Evolutionary conservation across 1,284 basidiomycete genomes (phyloP).

Genomic region (Spongiforma sp.): DNA sequence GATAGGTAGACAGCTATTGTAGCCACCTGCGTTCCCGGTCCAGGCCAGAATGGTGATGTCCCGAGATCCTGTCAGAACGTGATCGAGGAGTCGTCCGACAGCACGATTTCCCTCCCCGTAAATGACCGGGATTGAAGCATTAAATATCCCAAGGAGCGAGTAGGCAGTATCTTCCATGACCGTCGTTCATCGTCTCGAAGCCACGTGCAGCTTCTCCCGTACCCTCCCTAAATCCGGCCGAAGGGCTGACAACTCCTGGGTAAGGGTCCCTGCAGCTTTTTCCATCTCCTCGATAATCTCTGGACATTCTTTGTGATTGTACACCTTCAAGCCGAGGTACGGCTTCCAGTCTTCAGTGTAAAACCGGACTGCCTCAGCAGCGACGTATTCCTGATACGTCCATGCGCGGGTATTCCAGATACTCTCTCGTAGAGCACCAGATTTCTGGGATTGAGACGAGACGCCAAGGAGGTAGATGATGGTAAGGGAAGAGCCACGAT

Average conservation of each 20-base stretch:
- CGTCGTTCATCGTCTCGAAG: slow-evolving; percentile 15
- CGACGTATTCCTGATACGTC: slow-evolving; percentile 21
- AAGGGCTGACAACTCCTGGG: slow-evolving; percentile 1
- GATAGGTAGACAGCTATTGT: no score
- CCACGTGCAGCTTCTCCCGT: slow-evolving; percentile 18
- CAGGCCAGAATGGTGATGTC: slow-evolving; percentile 18
- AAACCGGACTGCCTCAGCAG: slow-evolving; percentile 6
- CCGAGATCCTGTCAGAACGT: slow-evolving; percentile 12
- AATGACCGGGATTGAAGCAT: slow-evolving; percentile 5
- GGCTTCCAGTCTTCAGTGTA: slow-evolving; percentile 21
- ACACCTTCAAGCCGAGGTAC: slow-evolving; percentile 11
- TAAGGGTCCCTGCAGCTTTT: not conserved
- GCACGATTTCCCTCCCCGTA: slow-evolving; percentile 17
- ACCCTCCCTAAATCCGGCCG: slow-evolving; percentile 8
- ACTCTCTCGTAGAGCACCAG: not conserved
- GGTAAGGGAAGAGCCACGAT: slow-evolving; percentile 13
- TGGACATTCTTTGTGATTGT: slow-evolving; percentile 18
- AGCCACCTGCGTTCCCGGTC: no score
- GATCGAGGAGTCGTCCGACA: slow-evolving; percentile 19
- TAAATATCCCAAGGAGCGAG: slow-evolving; percentile 21
- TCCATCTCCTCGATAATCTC: slow-evolving; percentile 9
- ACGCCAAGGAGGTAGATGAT: slow-evolving; percentile 6
- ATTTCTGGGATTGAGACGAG: not conserved
- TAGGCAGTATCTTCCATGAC: slow-evolving; percentile 19
- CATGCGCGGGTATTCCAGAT: slow-evolving; percentile 12